Percentiles rank a stretch among this genome's conserved stretches.
phyloP scores from a whole-genome alignment of 2,329 filamentous ascomycete species.

The Apiospora marii region DNA sequence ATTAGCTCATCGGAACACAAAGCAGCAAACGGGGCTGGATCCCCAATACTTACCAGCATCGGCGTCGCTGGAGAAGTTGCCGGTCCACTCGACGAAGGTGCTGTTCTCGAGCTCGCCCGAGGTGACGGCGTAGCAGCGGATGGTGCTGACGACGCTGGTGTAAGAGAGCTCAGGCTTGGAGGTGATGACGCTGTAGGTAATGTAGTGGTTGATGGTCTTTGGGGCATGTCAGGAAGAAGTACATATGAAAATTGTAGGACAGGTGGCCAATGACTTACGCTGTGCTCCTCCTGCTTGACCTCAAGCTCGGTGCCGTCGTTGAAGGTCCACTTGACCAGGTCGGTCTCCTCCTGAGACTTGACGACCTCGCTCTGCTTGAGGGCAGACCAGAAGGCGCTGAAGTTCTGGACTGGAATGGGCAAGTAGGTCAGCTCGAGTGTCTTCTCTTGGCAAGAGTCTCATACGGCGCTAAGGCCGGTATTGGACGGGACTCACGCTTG shows the following conservation, averaged over 20 bases:
- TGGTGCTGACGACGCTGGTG: slow-evolving; percentile 71
- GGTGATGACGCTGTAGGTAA: slow-evolving; percentile 77
- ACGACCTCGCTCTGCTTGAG: slow-evolving; percentile 69
- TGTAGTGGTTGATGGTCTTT: slow-evolving; percentile 73
- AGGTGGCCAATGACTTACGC: slow-evolving; percentile 52
- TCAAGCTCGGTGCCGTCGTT: slow-evolving; percentile 73
- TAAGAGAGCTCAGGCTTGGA: slow-evolving; percentile 71
- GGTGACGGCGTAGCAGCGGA: slow-evolving; percentile 72
- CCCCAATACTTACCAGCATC: slow-evolving; percentile 59
- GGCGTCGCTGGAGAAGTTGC: slow-evolving; percentile 74
- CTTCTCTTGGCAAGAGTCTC: neutral
- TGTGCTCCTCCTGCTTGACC: slow-evolving; percentile 81
- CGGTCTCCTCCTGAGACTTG: slow-evolving; percentile 71
- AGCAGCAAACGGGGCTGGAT: slow-evolving; percentile 44
- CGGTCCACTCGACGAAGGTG: slow-evolving; percentile 74
- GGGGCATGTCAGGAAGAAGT: neutral
- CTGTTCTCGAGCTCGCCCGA: slow-evolving; percentile 68
- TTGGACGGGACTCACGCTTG: slow-evolving; percentile 56
- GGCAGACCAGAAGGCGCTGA: slow-evolving; percentile 71
- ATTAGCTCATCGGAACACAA: slow-evolving; percentile 29
- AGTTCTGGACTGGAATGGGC: slow-evolving; percentile 62
- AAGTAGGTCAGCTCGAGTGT: slow-evolving; percentile 14
- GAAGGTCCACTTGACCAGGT: slow-evolving; percentile 75
- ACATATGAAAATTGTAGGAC: neutral
- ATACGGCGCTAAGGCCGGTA: neutral